A percentile compares a stretch with the other conserved stretches of the same genome.
Evolutionary conservation across 2,329 filamentous ascomycete genomes (phyloP).

Genomic region (Capronia epimyces): DNA sequence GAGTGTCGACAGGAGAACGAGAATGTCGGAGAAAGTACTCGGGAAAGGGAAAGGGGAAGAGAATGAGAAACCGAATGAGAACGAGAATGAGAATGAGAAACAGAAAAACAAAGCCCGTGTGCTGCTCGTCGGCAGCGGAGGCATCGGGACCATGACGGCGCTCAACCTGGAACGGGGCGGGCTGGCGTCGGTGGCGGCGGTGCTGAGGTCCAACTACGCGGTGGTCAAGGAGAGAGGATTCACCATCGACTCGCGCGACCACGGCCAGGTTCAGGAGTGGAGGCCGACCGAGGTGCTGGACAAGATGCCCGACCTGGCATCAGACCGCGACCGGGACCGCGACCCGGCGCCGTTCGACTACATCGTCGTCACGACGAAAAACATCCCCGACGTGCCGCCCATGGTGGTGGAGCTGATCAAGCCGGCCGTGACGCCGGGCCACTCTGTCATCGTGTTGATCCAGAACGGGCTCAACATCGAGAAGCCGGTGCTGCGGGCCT

Average conservation of each 20-base stretch:
- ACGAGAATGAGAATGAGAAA: neutral
- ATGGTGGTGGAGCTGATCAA: slow-evolving; percentile 46
- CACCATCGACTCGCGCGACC: slow-evolving; percentile 51
- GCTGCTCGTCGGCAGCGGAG: slow-evolving; percentile 53
- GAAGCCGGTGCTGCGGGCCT: slow-evolving; percentile 46
- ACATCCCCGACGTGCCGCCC: slow-evolving; percentile 51
- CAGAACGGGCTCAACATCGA: slow-evolving; percentile 64
- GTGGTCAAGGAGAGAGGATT: slow-evolving; percentile 49
- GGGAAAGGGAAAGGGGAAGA: too few relatives aligned
- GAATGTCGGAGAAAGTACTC: too few relatives aligned
- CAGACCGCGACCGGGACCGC: neutral
- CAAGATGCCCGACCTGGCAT: slow-evolving; percentile 44
- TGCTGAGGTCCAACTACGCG: slow-evolving; percentile 55
- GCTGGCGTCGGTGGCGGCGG: slow-evolving; percentile 48
- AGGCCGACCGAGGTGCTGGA: slow-evolving; percentile 47
- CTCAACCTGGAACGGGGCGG: slow-evolving; percentile 51
- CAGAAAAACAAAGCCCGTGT: slow-evolving; percentile 36
- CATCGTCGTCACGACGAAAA: slow-evolving; percentile 56
- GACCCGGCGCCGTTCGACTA: slow-evolving; percentile 47
- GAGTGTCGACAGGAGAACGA: too few relatives aligned
- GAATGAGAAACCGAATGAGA: neutral
- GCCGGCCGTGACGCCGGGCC: slow-evolving; percentile 48
- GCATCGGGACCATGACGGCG: slow-evolving; percentile 55
- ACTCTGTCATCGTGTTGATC: slow-evolving; percentile 52
- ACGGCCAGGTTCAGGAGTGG: slow-evolving; percentile 46